phyloP scores from a whole-genome alignment of 2,329 filamentous ascomycete genomes.

The Fusarium bactridioides region DNA sequence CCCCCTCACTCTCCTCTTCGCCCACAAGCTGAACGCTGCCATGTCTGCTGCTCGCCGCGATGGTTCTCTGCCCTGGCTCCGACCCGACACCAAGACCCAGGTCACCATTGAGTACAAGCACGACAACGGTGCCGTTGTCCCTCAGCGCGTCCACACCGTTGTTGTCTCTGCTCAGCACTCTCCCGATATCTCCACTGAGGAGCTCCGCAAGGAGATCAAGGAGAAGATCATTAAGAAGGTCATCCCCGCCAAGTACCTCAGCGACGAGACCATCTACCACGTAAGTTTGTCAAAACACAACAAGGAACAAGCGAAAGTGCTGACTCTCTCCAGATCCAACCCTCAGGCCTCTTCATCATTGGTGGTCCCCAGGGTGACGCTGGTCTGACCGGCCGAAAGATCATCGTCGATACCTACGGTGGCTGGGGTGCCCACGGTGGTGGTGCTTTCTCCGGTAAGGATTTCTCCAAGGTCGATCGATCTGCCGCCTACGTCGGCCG shows the following conservation, averaged over 20 bases:
- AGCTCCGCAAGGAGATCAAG: constrained; percentile 91
- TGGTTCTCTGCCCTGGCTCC: constrained; percentile 89
- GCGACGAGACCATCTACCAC: constrained; percentile 95
- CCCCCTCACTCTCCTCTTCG: constrained; percentile 90
- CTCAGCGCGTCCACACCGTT: constrained; percentile 92
- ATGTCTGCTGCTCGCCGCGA: constrained; percentile 91
- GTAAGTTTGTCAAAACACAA: constrained; percentile 57
- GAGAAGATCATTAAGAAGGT: constrained; percentile 97
- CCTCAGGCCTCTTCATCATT: constrained; percentile 98
- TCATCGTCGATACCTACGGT: constrained; percentile 99
- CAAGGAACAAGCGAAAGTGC: background rate
- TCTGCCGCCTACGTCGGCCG: constrained; percentile 96
- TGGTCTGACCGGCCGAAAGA: constrained; percentile 98
- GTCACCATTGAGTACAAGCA: constrained; percentile 99
- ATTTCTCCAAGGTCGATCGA: constrained; percentile 99
- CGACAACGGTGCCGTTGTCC: constrained; percentile 91
- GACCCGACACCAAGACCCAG: constrained; percentile 99
- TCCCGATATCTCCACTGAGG: constrained; percentile 85
- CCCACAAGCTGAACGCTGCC: constrained; percentile 96
- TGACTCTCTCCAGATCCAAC: constrained; percentile 74
- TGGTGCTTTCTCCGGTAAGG: constrained; percentile 99
- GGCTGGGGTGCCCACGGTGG: constrained; percentile 99
- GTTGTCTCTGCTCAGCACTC: constrained; percentile 97
- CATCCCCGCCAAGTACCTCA: constrained; percentile 91
- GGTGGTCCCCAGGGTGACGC: constrained; percentile 99